These are phyloP conservation scores for Exophiala calicioides DNA, from an alignment of 2,329 filamentous ascomycete genomes.

Conservation along the genomic window DNA sequence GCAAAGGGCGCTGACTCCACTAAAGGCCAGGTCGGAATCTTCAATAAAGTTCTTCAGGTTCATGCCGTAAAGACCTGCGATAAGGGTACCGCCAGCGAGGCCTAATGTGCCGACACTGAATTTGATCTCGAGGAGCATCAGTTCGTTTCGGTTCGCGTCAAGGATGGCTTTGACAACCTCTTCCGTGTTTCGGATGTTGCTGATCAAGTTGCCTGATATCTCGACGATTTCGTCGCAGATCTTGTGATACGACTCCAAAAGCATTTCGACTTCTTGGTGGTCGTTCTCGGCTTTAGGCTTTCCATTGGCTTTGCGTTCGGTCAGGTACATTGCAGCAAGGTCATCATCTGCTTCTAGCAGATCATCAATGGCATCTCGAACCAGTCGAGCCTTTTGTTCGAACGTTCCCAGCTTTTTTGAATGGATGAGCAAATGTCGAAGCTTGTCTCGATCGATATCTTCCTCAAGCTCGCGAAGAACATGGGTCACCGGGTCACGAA, in stretches of 20 bases:
- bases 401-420: conserved; percentile 96
- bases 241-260: conserved; percentile 96
- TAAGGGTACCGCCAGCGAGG: conserved; percentile 90
- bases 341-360: conserved; percentile 95
- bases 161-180: conserved; percentile 97
- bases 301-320: conserved; percentile 74
- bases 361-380: conserved; percentile 92
- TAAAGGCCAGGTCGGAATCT: conserved; percentile 85
- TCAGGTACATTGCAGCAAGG: conserved; percentile 89
- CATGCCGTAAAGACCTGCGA: conserved; percentile 99
- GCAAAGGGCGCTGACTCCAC: conserved; percentile 69
- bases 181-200: conserved; percentile 94
- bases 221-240: conserved; percentile 98
- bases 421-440: conserved; percentile 85
- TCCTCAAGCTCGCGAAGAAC: conserved; percentile 90
- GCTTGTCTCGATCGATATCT: conserved; percentile 92
- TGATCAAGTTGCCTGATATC: conserved; percentile 87
- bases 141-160: conserved; percentile 94
- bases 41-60: conserved; percentile 99
- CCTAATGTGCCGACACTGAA: conserved; percentile 94
- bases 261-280: conserved; percentile 94
- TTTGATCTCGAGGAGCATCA: conserved; percentile 96
- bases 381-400: conserved; percentile 92
- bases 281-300: conserved; percentile 74
- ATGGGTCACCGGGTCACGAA: conserved; percentile 86